Percentiles rank a stretch among this genome's conserved stretches.
These are phyloP conservation scores for Micromonas pusilla DNA, from an alignment of 139 green algal species.

Conservation along the genomic window DNA sequence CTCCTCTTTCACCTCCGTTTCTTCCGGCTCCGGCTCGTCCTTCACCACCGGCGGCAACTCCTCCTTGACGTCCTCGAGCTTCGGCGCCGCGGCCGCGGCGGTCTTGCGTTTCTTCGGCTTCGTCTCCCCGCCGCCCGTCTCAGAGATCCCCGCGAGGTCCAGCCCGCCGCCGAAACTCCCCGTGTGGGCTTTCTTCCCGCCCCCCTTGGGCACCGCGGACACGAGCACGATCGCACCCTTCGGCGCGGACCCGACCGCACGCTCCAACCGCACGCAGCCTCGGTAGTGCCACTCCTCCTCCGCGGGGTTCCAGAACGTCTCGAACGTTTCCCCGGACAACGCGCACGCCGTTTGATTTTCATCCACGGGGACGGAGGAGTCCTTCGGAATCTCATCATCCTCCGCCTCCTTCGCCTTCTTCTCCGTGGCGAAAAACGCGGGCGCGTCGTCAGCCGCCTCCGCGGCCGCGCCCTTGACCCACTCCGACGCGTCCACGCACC, in stretches of 20 bases:
- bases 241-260: neutral
- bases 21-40: neutral
- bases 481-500: neutral
- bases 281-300: slow-evolving; percentile 30
- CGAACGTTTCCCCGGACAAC: slow-evolving; percentile 25
- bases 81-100: too few species aligned
- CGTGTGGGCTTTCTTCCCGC: neutral
- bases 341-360: slow-evolving; percentile 17
- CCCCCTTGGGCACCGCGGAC: slow-evolving; percentile 4
- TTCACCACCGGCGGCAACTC: neutral
- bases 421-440: slow-evolving; percentile 8
- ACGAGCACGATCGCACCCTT: slow-evolving; percentile 7
- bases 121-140: neutral
- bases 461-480: slow-evolving; percentile 8
- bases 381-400: neutral
- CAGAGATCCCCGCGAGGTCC: too few species aligned
- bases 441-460: neutral
- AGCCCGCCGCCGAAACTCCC: too few species aligned
- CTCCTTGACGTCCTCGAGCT: neutral
- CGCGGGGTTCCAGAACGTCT: slow-evolving; percentile 24
- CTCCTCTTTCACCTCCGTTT: neutral
- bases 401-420: neutral
- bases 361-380: slow-evolving; percentile 3
- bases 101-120: neutral
- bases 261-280: neutral